A percentile compares a stretch with the other conserved stretches of the same genome.
These are phyloP conservation scores for Middelhovenomyces tepae DNA, from an alignment of 805 yeast species.

Conservation along the genomic window DNA sequence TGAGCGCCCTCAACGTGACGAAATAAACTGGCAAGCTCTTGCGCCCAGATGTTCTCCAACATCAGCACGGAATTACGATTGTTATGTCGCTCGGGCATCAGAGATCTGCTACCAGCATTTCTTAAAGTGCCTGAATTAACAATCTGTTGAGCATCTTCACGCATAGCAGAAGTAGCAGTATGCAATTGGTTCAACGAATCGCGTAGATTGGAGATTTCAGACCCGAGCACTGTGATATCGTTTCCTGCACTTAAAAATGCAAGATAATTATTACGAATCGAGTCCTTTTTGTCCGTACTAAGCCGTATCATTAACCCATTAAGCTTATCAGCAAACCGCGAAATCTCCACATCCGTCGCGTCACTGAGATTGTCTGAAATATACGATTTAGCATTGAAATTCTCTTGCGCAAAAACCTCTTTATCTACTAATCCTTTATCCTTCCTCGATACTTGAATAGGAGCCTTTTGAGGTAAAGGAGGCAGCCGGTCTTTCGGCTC, in stretches of 20 bases:
- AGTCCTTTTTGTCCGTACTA: conserved; percentile 28
- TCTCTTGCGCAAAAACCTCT: conserved; percentile 8
- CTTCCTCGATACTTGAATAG: not conserved
- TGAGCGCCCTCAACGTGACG: conserved; percentile 89
- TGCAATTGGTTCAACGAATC: conserved; percentile 50
- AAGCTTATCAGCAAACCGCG: conserved; percentile 53
- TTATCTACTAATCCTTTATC: conserved; percentile 4
- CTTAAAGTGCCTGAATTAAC: conserved; percentile 10
- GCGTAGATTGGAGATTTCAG: conserved; percentile 55
- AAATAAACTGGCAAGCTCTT: conserved; percentile 58
- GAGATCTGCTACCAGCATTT: not conserved
- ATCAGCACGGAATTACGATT: conserved; percentile 66
- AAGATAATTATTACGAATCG: conserved; percentile 23
- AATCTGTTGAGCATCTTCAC: conserved; percentile 50
- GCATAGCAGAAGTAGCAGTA: conserved; percentile 50
- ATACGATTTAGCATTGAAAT: conserved; percentile 41
- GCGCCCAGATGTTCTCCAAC: conserved; percentile 74
- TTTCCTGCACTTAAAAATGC: conserved; percentile 29
- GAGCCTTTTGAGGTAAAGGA: not conserved
- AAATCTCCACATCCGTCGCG: conserved; percentile 66
- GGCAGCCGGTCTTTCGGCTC: conserved; percentile 5
- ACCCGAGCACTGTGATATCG: conserved; percentile 54
- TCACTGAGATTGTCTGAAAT: conserved; percentile 45
- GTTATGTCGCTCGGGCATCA: conserved; percentile 15
- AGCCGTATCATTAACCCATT: conserved; percentile 40